These are phyloP conservation scores for Sclerotinia sclerotiorum DNA, from an alignment of 2,329 filamentous ascomycete species.

Conservation along the genomic window DNA sequence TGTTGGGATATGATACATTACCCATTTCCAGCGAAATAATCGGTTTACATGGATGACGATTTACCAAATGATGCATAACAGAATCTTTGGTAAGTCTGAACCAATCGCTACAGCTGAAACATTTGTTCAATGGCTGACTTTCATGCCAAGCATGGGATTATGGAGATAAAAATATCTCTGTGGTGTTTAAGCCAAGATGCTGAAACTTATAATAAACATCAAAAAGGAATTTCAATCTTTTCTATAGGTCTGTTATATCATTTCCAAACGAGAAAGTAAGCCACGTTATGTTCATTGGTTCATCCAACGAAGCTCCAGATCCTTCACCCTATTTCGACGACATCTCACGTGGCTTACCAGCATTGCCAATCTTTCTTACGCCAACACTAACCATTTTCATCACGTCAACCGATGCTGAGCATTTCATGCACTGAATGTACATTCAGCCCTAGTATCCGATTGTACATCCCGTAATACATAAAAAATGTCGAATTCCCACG, in stretches of 20 bases:
- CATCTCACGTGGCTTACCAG: slow-evolving; percentile 21
- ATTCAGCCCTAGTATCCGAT: slow-evolving; percentile 20
- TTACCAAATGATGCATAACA: background rate
- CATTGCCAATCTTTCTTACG: slow-evolving; percentile 11
- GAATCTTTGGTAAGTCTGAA: background rate
- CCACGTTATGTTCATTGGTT: slow-evolving; percentile 14
- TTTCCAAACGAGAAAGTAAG: background rate
- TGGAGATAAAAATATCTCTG: slow-evolving; percentile 19
- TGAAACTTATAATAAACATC: slow-evolving; percentile 5
- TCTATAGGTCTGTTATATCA: background rate
- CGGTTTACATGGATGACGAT: background rate
- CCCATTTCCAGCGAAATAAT: background rate
- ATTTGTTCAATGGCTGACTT: background rate
- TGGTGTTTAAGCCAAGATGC: slow-evolving; percentile 18
- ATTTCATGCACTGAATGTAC: slow-evolving; percentile 1
- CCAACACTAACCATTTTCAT: slow-evolving; percentile 1
- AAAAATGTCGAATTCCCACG: slow-evolving; percentile 21
- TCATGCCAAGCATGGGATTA: slow-evolving; percentile 9
- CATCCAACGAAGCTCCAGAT: slow-evolving; percentile 14
- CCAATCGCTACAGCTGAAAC: slow-evolving; percentile 10
- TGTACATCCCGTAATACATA: slow-evolving; percentile 16
- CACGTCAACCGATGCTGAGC: background rate
- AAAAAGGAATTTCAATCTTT: background rate
- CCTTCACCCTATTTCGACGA: slow-evolving; percentile 14
- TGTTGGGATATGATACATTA: slow-evolving; percentile 8